A percentile compares a stretch with the other conserved stretches of the same genome.
Evolutionary conservation across 768 basidiomycete species (phyloP).

Genomic region (Macrolepiota albuminosa): DNA sequence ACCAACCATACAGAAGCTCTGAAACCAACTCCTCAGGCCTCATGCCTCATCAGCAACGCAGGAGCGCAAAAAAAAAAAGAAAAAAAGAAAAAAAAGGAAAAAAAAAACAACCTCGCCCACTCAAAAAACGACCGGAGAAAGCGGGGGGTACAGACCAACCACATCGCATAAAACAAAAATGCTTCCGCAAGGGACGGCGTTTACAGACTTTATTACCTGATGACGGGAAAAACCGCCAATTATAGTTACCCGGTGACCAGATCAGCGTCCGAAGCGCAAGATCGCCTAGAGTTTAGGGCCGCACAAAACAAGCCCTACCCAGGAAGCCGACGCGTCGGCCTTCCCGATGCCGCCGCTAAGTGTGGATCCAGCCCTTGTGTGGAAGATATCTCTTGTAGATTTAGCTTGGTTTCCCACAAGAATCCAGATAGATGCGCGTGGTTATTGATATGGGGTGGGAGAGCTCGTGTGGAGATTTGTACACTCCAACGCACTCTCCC

Average conservation of each 20-base stretch:
- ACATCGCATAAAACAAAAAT: background rate
- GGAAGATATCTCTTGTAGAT: background rate
- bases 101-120: too few relatives aligned
- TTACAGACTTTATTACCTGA: background rate
- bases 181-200: background rate
- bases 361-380: background rate
- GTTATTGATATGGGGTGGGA: background rate
- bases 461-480: background rate
- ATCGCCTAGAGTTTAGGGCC: background rate
- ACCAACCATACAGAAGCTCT: too few relatives aligned
- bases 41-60: too few relatives aligned
- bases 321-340: background rate
- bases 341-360: background rate
- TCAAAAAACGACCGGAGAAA: background rate
- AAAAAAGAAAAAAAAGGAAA: too few relatives aligned
- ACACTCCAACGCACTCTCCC: background rate
- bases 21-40: too few relatives aligned
- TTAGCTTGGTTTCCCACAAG: background rate
- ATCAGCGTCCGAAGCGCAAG: background rate
- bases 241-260: background rate
- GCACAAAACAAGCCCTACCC: background rate
- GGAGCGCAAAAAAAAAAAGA: too few relatives aligned
- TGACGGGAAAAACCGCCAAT: background rate
- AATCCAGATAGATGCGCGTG: background rate
- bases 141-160: background rate